These are phyloP conservation scores for Lagenidium giganteum DNA, from an alignment of 352 stramenopile genomes.

Conservation along the genomic window DNA sequence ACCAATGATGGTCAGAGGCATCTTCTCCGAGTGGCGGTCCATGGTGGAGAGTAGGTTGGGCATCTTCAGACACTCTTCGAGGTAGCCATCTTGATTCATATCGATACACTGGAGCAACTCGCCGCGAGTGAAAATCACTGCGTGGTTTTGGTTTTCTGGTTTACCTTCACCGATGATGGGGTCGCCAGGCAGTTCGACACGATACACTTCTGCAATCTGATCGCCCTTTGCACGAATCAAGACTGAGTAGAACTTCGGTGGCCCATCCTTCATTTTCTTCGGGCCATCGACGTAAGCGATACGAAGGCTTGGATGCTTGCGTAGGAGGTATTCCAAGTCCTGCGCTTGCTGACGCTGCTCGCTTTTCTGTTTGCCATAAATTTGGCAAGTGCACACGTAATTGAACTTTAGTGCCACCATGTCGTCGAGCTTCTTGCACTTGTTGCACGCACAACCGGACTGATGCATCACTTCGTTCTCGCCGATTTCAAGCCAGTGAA, in stretches of 20 bases:
- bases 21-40: constrained; percentile 59
- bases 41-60: constrained; percentile 79
- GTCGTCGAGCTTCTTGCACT: constrained; percentile 74
- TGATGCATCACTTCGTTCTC: constrained; percentile 87
- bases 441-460: constrained; percentile 71
- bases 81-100: constrained; percentile 88
- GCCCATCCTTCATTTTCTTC: constrained; percentile 85
- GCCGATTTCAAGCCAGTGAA: constrained; percentile 87
- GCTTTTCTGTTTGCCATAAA: constrained; percentile 85
- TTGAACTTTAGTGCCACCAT: constrained; percentile 89
- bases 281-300: constrained; percentile 82
- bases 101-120: constrained; percentile 88
- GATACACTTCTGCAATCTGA: constrained; percentile 78
- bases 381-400: constrained; percentile 86
- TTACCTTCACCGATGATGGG: constrained; percentile 87
- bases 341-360: constrained; percentile 76
- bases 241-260: constrained; percentile 81
- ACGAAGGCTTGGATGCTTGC: constrained; percentile 73
- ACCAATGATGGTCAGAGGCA: constrained; percentile 77
- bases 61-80: constrained; percentile 82
- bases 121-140: constrained; percentile 82
- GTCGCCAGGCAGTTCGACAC: constrained; percentile 77
- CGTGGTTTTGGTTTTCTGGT: constrained; percentile 87
- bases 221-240: constrained; percentile 67
- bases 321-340: constrained; percentile 73